Conservation (phyloP, 2,329 filamentous ascomycete genomes). For the Sphaerulina vaccinii region DNA sequence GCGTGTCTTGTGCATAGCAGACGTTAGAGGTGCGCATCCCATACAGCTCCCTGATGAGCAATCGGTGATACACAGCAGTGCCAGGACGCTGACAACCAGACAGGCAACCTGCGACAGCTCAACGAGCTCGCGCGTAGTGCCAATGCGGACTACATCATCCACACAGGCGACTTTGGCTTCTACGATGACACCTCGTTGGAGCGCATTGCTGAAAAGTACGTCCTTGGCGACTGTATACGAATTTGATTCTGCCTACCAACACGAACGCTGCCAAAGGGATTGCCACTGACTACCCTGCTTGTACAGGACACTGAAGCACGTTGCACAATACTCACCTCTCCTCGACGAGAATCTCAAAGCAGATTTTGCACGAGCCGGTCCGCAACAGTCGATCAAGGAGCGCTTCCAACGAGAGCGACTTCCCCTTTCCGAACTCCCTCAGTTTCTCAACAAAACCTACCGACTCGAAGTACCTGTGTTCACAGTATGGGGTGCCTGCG, state of each 20-base stretch:
- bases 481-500: conserved; percentile 98
- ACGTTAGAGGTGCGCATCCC: conserved; percentile 48
- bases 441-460: conserved; percentile 82
- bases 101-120: conserved; percentile 90
- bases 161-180: conserved; percentile 98
- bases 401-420: conserved; percentile 79
- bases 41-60: conserved; percentile 9
- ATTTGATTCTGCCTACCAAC: neutral
- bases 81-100: conserved; percentile 2
- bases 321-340: conserved; percentile 95
- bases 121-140: conserved; percentile 96
- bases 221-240: conserved; percentile 19
- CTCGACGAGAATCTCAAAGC: conserved; percentile 74
- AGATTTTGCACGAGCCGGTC: conserved; percentile 65
- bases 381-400: conserved; percentile 71
- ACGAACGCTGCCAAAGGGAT: neutral
- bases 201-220: conserved; percentile 96
- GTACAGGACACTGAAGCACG: conserved; percentile 90
- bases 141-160: conserved; percentile 94
- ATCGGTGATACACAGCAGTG: neutral
- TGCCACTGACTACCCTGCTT: conserved; percentile 17
- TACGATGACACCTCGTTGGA: conserved; percentile 96
- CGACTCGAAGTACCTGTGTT: conserved; percentile 96
- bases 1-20: conserved; percentile 53
- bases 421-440: conserved; percentile 86